These are phyloP conservation scores for Monosporascus sp. DNA, from an alignment of 2,329 filamentous ascomycete genomes.

Conservation along the genomic window DNA sequence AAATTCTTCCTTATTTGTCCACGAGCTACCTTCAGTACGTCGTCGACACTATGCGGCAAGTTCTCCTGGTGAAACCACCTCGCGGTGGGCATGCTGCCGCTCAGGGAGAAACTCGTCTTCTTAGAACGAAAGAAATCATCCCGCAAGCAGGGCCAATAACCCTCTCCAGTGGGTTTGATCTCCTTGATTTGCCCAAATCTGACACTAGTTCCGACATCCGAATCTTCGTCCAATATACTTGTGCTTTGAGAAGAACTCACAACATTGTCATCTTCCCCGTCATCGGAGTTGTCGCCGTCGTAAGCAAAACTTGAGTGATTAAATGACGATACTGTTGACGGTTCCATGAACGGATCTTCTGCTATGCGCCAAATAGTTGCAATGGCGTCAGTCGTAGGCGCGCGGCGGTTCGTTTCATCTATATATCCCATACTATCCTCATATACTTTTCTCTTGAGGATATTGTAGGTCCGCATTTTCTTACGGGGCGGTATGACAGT, in stretches of 20 bases:
- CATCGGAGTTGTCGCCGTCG: neutral
- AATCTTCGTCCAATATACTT: neutral
- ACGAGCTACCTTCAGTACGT: conserved; percentile 14
- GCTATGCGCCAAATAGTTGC: neutral
- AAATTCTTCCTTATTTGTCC: conserved; percentile 9
- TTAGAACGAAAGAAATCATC: conserved; percentile 10
- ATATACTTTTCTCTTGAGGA: neutral
- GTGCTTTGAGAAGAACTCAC: neutral
- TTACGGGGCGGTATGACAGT: neutral
- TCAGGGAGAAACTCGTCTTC: conserved; percentile 7
- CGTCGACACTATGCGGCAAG: conserved; percentile 15
- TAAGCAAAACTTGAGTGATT: neutral
- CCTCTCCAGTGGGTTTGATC: neutral
- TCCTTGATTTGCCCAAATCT: neutral
- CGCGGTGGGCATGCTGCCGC: conserved; percentile 9
- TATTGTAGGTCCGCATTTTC: neutral
- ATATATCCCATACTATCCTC: neutral
- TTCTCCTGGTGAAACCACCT: conserved; percentile 14
- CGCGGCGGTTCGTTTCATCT: neutral
- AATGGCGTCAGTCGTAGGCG: neutral
- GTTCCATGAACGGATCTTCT: neutral
- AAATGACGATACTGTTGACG: neutral
- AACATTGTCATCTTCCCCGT: neutral
- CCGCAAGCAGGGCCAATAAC: conserved; percentile 9
- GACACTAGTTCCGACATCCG: neutral